Conservation (phyloP, 2,329 filamentous ascomycete genomes). For the Aspergillus pseudoglaucus region DNA sequence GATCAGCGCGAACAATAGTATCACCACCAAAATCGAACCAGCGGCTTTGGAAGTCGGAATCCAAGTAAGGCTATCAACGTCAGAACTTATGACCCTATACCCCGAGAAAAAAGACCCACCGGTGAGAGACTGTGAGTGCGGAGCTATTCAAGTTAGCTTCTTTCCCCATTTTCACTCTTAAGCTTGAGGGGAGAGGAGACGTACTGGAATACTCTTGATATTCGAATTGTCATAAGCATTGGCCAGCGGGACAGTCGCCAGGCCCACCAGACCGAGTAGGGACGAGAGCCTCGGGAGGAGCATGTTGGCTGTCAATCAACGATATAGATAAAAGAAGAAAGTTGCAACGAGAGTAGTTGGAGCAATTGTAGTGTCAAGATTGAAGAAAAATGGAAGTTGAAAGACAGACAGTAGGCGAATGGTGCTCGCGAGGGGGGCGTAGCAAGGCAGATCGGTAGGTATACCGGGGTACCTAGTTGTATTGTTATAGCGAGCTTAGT, state of each 20-base stretch:
- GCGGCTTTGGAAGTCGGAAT: conserved; percentile 94
- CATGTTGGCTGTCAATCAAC: conserved; percentile 17
- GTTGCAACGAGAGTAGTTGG: background rate
- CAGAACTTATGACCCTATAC: background rate
- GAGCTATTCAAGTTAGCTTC: conserved; percentile 49
- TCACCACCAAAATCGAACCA: conserved; percentile 99
- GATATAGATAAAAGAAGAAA: background rate
- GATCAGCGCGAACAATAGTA: conserved; percentile 70
- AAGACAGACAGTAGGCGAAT: conserved; percentile 1
- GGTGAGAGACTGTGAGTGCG: conserved; percentile 77
- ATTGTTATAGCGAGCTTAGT: too few species aligned
- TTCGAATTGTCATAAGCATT: conserved; percentile 43
- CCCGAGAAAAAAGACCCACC: conserved; percentile 49
- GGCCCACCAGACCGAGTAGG: conserved; percentile 28
- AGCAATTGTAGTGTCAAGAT: background rate
- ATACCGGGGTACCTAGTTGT: too few species aligned
- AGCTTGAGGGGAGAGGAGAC: conserved; percentile 14
- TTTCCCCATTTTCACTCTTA: background rate
- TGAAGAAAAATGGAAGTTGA: background rate
- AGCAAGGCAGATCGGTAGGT: too few species aligned
- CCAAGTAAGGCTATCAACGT: conserved; percentile 72
- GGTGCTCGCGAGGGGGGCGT: too few species aligned
- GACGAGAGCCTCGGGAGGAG: conserved; percentile 28
- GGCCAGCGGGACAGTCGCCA: conserved; percentile 23
- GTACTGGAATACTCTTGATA: conserved; percentile 60